Conservation (phyloP, 305 asterid genomes). For the Fraxinus platypoda region DNA sequence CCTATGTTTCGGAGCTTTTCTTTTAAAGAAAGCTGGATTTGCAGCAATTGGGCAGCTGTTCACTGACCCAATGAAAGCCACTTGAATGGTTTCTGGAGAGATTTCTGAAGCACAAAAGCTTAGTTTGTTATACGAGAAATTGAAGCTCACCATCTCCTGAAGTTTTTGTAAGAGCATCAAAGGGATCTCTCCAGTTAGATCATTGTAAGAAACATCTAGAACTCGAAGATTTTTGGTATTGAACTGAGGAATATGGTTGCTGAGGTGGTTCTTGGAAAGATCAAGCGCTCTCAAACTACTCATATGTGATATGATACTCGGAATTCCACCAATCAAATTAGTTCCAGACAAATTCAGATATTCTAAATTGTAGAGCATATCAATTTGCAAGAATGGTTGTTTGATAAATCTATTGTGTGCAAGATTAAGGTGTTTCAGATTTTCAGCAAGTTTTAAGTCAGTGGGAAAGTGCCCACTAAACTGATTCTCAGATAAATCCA, state of each 20-base stretch:
- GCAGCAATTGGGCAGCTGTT: slow-evolving; percentile 93
- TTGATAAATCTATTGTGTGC: slow-evolving; percentile 71
- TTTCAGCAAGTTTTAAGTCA: slow-evolving; percentile 46
- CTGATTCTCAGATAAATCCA: slow-evolving; percentile 81
- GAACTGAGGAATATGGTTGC: slow-evolving; percentile 51
- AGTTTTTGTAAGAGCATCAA: slow-evolving; percentile 48
- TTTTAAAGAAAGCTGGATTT: slow-evolving; percentile 56
- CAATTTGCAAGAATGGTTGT: slow-evolving; percentile 44
- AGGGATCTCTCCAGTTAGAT: slow-evolving; percentile 81
- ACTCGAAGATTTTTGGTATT: slow-evolving; percentile 37
- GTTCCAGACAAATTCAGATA: slow-evolving; percentile 71
- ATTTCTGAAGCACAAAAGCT: slow-evolving; percentile 60
- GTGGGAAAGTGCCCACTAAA: slow-evolving; percentile 61
- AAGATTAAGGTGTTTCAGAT: slow-evolving; percentile 69
- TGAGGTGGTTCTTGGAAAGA: slow-evolving; percentile 64
- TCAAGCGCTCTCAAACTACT: slow-evolving; percentile 57
- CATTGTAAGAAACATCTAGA: slow-evolving; percentile 73
- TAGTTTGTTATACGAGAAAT: slow-evolving; percentile 79
- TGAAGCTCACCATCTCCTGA: slow-evolving; percentile 57
- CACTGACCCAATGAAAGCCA: slow-evolving; percentile 62
- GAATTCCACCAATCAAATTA: slow-evolving; percentile 67
- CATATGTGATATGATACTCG: slow-evolving; percentile 44
- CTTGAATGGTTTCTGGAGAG: slow-evolving; percentile 37
- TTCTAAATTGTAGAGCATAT: slow-evolving; percentile 51
- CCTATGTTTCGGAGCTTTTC: slow-evolving; percentile 41